Evolutionary conservation across 2,329 filamentous ascomycete species (phyloP).

Genomic region (Sporothrix variecibatus): DNA sequence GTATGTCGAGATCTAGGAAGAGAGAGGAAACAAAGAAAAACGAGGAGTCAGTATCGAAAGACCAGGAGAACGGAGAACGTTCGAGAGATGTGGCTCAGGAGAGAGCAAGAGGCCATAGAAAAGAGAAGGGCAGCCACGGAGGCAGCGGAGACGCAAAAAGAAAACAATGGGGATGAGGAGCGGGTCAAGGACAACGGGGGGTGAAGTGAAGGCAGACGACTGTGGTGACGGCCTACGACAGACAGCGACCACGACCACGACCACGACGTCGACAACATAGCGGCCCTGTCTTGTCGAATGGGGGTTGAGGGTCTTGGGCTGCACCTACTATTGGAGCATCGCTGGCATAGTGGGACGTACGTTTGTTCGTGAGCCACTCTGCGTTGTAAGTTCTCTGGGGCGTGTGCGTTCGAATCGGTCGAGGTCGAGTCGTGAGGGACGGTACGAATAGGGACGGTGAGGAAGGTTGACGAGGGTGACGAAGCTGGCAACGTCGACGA

Average conservation of each 20-base stretch:
- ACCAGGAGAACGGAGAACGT: background rate
- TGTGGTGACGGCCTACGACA: background rate
- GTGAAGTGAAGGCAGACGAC: background rate
- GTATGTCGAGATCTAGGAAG: slow-evolving; percentile 1
- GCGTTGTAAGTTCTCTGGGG: slow-evolving; percentile 19
- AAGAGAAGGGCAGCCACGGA: background rate
- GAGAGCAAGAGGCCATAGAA: background rate
- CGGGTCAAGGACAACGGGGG: background rate
- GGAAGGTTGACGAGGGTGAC: background rate
- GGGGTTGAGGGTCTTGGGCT: background rate
- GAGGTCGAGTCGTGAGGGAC: background rate
- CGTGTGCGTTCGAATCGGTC: background rate
- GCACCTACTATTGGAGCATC: slow-evolving; percentile 37
- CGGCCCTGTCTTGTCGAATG: slow-evolving; percentile 11
- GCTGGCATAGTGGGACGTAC: slow-evolving; percentile 23
- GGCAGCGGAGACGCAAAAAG: background rate
- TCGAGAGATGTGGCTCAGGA: slow-evolving; percentile 11
- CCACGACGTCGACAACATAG: background rate
- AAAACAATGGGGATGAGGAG: slow-evolving; percentile 22
- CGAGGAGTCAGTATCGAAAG: background rate
- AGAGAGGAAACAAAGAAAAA: background rate
- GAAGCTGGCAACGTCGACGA: background rate
- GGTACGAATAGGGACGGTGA: slow-evolving; percentile 11
- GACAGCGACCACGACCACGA: background rate
- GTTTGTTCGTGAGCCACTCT: slow-evolving; percentile 5